Evolutionary conservation across 306 rosid species (phyloP).

Genomic region (Cicer arietinum): DNA sequence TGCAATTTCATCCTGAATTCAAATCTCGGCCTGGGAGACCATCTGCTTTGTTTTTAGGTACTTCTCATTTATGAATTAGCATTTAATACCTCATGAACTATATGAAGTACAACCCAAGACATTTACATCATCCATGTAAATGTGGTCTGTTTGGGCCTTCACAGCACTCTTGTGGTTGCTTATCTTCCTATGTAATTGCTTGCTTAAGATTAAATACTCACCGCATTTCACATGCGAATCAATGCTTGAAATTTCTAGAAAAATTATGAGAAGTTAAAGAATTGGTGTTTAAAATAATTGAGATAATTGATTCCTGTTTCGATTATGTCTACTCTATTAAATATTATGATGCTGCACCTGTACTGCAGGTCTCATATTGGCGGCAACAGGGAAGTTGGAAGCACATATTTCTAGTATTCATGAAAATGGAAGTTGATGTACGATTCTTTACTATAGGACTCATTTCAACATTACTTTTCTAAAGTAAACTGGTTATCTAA

Average conservation of each 20-base stretch:
- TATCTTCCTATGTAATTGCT: slow-evolving; percentile 23
- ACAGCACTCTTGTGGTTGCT: background rate
- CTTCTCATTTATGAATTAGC: slow-evolving; percentile 8
- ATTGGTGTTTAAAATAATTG: slow-evolving; percentile 8
- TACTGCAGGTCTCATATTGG: slow-evolving; percentile 85
- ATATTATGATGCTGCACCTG: slow-evolving; percentile 43
- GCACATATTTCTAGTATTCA: slow-evolving; percentile 53
- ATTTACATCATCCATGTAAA: slow-evolving; percentile 16
- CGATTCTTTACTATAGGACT: slow-evolving; percentile 1
- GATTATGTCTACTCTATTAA: slow-evolving; percentile 13
- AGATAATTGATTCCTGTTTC: background rate
- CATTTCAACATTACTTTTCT: slow-evolving; percentile 28
- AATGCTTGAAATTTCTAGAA: slow-evolving; percentile 26
- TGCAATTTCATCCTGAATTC: slow-evolving; percentile 98
- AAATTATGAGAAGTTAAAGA: slow-evolving; percentile 11
- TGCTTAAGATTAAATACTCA: slow-evolving; percentile 16
- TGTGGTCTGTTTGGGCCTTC: slow-evolving; percentile 20
- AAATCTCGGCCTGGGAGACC: slow-evolving; percentile 95
- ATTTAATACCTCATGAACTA: background rate
- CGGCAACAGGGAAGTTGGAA: slow-evolving; percentile 83
- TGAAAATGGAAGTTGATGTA: slow-evolving; percentile 63
- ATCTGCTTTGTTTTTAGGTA: slow-evolving; percentile 89
- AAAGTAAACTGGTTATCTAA: slow-evolving; percentile 41
- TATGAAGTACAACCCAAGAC: slow-evolving; percentile 12
- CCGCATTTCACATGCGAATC: slow-evolving; percentile 29